Evolutionary conservation across 257 asterid genomes (phyloP).

Genomic region (Lavandula angustifolia): DNA sequence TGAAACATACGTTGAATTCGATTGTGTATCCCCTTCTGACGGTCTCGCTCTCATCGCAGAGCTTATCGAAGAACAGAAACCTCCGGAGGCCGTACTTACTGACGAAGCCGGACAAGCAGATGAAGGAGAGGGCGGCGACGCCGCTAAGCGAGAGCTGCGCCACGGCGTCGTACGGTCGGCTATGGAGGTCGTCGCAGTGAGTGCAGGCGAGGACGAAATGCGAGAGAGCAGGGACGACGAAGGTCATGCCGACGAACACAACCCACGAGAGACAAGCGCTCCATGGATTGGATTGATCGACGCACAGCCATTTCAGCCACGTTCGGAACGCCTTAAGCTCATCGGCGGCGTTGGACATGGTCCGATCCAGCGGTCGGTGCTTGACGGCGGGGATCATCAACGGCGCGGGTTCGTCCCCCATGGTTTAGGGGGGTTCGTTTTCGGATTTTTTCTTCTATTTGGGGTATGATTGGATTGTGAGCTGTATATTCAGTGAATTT

Average conservation of each 20-base stretch:
- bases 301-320: constrained; percentile 89
- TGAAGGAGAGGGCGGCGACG: constrained; percentile 72
- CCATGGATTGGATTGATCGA: constrained; percentile 71
- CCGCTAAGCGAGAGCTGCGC: constrained; percentile 84
- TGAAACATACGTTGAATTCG: constrained; percentile 62
- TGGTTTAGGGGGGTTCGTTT: neutral
- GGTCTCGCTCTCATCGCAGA: constrained; percentile 85
- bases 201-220: constrained; percentile 71
- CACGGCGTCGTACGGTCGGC: constrained; percentile 73
- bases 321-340: constrained; percentile 63
- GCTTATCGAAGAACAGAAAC: constrained; percentile 81
- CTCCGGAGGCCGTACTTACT: constrained; percentile 69
- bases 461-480: neutral
- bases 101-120: constrained; percentile 62
- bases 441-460: neutral
- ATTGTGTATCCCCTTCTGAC: constrained; percentile 66
- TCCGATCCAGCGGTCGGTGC: constrained; percentile 37
- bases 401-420: neutral
- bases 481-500: too few relatives aligned
- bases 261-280: constrained; percentile 68
- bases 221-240: constrained; percentile 73
- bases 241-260: constrained; percentile 51
- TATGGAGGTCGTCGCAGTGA: constrained; percentile 60
- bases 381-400: constrained; percentile 19
- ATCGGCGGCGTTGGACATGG: constrained; percentile 64